Evolutionary conservation across 179 eudicot genomes (phyloP).

Genomic region (Actinidia polygama): DNA sequence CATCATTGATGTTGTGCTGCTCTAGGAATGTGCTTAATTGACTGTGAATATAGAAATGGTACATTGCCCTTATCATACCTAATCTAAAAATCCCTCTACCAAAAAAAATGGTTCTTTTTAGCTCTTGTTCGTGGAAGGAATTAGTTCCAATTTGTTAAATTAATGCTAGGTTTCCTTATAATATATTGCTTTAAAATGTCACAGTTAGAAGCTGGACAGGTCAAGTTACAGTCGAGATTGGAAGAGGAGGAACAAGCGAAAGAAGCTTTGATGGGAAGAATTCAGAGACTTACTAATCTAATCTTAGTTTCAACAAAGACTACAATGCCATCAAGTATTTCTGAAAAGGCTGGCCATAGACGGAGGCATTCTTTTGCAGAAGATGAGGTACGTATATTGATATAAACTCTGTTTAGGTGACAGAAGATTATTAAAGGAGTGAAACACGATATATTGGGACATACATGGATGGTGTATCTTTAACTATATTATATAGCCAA

Average conservation of each 20-base stretch:
- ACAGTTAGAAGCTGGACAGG: constrained; percentile 98
- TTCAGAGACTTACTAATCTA: constrained; percentile 93
- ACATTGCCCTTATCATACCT: too few species aligned
- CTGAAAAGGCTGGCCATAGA: constrained; percentile 59
- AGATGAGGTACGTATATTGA: constrained; percentile 91
- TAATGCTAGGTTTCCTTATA: too few species aligned
- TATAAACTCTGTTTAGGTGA: too few species aligned
- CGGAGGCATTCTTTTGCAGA: constrained; percentile 53
- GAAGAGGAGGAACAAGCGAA: constrained; percentile 99
- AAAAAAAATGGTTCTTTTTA: too few species aligned
- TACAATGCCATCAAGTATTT: constrained; percentile 63
- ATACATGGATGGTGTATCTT: not conserved
- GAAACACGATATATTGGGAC: not conserved
- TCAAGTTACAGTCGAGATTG: constrained; percentile 92
- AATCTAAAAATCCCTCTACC: too few species aligned
- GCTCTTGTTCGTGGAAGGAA: too few species aligned
- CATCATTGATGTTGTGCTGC: too few species aligned
- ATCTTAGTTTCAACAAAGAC: constrained; percentile 97
- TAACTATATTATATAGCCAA: not conserved
- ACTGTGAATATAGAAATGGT: too few species aligned
- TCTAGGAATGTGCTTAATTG: too few species aligned
- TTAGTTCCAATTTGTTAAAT: too few species aligned
- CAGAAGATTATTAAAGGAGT: not conserved
- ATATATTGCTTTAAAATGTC: too few species aligned
- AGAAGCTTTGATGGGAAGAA: constrained; percentile 98